Evolutionary conservation across 768 basidiomycete species (phyloP).

Genomic region (Phlebiopsis flavidoalba): DNA sequence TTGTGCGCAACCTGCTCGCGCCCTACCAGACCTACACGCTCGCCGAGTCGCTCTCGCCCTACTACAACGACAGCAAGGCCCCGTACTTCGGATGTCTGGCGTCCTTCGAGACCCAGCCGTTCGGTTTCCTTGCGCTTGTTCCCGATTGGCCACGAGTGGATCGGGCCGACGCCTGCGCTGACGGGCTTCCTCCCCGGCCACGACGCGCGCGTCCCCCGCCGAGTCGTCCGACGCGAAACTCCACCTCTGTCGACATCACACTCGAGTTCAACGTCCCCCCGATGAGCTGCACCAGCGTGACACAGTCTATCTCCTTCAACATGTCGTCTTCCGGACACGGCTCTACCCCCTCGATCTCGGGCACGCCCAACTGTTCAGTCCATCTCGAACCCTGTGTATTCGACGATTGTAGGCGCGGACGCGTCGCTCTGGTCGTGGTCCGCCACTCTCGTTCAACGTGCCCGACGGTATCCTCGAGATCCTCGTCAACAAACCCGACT

Average conservation of each 20-base stretch:
- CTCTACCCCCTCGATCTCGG: constrained; percentile 46
- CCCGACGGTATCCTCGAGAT: constrained; percentile 83
- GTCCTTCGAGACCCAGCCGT: constrained; percentile 61
- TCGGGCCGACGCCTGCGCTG: constrained; percentile 62
- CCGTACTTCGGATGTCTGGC: constrained; percentile 76
- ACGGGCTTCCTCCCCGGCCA: constrained; percentile 85
- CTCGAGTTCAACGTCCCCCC: constrained; percentile 67
- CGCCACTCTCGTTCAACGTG: constrained; percentile 65
- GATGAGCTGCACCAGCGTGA: constrained; percentile 75
- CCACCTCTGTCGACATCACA: constrained; percentile 53
- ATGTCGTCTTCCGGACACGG: constrained; percentile 67
- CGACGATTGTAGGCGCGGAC: constrained; percentile 48
- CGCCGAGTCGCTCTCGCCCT: constrained; percentile 58
- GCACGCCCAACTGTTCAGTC: constrained; percentile 39
- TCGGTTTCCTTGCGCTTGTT: constrained; percentile 80
- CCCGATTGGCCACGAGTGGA: constrained; percentile 63
- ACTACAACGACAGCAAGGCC: constrained; percentile 48
- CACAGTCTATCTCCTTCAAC: constrained; percentile 55
- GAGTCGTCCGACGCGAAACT: constrained; percentile 44
- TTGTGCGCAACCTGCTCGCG: constrained; percentile 69
- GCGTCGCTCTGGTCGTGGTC: constrained; percentile 69
- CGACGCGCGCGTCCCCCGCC: constrained; percentile 63
- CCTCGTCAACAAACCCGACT: constrained; percentile 52
- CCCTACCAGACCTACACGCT: constrained; percentile 82
- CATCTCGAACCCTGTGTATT: constrained; percentile 43